A percentile compares a stretch with the other conserved stretches of the same genome.
phyloP scores from a whole-genome alignment of 164 flowering plant species.

The Berberis vulgaris region DNA sequence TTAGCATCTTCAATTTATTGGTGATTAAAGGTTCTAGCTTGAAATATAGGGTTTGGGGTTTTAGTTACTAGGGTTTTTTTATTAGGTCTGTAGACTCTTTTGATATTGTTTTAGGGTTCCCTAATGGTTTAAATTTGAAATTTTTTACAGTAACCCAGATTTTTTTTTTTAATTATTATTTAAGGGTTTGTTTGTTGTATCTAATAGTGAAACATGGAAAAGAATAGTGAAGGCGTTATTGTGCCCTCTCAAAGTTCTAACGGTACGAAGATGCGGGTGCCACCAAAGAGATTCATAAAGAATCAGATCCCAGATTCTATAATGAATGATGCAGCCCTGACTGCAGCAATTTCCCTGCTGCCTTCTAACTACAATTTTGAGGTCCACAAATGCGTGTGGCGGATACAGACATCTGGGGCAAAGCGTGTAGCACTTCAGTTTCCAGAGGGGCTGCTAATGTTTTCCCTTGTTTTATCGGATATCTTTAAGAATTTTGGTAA shows the following conservation, averaged over 20 bases:
- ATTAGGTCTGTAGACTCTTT: too few relatives aligned
- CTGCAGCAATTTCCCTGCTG: slow-evolving; percentile 69
- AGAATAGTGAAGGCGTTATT: slow-evolving; percentile 1
- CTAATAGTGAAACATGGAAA: slow-evolving; percentile 2
- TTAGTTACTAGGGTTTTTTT: too few relatives aligned
- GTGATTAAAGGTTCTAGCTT: too few relatives aligned
- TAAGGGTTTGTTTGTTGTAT: too few relatives aligned
- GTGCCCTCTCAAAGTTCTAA: slow-evolving; percentile 11
- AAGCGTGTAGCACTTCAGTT: slow-evolving; percentile 88
- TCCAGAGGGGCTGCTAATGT: slow-evolving; percentile 97
- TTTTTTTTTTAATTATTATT: too few relatives aligned
- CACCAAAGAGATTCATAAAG: slow-evolving; percentile 75
- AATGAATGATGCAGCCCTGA: slow-evolving; percentile 53
- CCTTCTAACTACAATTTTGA: slow-evolving; percentile 91
- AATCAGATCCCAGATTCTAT: slow-evolving; percentile 83
- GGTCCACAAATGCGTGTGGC: slow-evolving; percentile 86
- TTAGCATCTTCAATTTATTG: too few relatives aligned
- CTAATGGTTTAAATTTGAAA: too few relatives aligned
- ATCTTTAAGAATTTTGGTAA: slow-evolving; percentile 60
- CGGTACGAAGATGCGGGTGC: slow-evolving; percentile 13
- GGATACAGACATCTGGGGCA: slow-evolving; percentile 47
- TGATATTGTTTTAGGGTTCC: too few relatives aligned
- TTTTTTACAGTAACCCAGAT: too few relatives aligned
- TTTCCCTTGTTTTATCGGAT: slow-evolving; percentile 72
- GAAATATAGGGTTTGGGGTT: too few relatives aligned